Conservation (phyloP, 1,139 yeast genomes). For the Suhomyces coccinellae region DNA sequence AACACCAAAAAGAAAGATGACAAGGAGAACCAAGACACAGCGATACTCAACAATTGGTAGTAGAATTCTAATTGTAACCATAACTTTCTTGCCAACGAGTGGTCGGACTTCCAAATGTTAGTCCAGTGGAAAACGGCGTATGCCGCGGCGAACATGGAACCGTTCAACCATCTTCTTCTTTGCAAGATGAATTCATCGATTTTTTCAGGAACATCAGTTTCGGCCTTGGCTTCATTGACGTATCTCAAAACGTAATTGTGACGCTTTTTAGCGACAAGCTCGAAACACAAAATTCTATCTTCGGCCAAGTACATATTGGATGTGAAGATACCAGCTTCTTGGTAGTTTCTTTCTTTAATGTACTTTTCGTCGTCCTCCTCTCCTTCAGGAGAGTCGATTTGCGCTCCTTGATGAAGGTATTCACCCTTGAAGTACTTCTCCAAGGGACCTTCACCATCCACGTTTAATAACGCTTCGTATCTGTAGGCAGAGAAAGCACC, state of each 20-base stretch:
- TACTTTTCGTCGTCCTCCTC: slow-evolving; percentile 46
- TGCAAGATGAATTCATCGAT: slow-evolving; percentile 74
- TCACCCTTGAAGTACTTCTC: slow-evolving; percentile 82
- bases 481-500: slow-evolving; percentile 89
- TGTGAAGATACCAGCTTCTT: slow-evolving; percentile 66
- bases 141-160: slow-evolving; percentile 80
- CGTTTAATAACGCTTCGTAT: slow-evolving; percentile 66
- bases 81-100: slow-evolving; percentile 60
- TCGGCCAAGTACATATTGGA: slow-evolving; percentile 86
- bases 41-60: slow-evolving; percentile 63
- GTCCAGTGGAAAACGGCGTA: slow-evolving; percentile 74
- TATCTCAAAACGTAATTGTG: slow-evolving; percentile 66
- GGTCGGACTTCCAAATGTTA: slow-evolving; percentile 68
- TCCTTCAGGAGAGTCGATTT: slow-evolving; percentile 24
- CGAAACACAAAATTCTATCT: slow-evolving; percentile 80
- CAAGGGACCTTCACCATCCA: slow-evolving; percentile 67
- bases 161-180: slow-evolving; percentile 83
- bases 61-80: slow-evolving; percentile 68
- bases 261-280: slow-evolving; percentile 68
- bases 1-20: slow-evolving; percentile 78
- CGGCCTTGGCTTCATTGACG: slow-evolving; percentile 76
- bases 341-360: slow-evolving; percentile 43
- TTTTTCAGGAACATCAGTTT: slow-evolving; percentile 79
- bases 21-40: slow-evolving; percentile 79
- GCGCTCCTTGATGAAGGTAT: slow-evolving; percentile 55